Conservation (phyloP, 306 rosid species). For the Malus asiatica region DNA sequence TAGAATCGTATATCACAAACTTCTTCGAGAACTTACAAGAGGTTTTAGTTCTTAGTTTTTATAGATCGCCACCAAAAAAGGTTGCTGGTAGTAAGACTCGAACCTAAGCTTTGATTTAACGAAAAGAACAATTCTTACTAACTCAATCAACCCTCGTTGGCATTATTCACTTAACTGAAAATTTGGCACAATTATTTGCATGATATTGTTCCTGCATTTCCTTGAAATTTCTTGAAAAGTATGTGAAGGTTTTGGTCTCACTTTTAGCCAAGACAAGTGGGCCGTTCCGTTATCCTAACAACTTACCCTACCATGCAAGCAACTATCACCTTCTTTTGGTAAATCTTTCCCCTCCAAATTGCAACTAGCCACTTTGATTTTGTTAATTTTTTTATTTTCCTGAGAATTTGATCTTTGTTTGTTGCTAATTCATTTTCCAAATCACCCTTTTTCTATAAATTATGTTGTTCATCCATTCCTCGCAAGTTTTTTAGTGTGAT, state of each 20-base stretch:
- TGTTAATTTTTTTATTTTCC: background rate
- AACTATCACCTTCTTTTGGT: background rate
- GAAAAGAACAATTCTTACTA: no score
- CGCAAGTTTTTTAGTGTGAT: background rate
- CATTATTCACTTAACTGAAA: no score
- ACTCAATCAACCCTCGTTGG: no score
- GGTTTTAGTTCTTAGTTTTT: no score
- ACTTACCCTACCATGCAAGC: background rate
- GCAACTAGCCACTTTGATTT: background rate
- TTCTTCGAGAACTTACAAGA: no score
- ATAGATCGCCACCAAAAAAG: accelerated
- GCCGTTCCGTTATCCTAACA: background rate
- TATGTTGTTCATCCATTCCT: background rate
- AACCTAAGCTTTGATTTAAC: no score
- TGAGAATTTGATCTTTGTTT: background rate
- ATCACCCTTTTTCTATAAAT: background rate
- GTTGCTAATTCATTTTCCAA: background rate
- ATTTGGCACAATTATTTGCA: background rate
- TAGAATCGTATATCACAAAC: no score
- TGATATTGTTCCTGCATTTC: background rate
- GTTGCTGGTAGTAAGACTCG: accelerated
- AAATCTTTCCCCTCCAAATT: background rate
- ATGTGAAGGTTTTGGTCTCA: background rate
- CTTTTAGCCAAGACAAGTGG: background rate
- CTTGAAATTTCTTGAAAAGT: background rate